Conservation (phyloP, 2,329 filamentous ascomycete species). For the Trichophyton schoenleinii region DNA sequence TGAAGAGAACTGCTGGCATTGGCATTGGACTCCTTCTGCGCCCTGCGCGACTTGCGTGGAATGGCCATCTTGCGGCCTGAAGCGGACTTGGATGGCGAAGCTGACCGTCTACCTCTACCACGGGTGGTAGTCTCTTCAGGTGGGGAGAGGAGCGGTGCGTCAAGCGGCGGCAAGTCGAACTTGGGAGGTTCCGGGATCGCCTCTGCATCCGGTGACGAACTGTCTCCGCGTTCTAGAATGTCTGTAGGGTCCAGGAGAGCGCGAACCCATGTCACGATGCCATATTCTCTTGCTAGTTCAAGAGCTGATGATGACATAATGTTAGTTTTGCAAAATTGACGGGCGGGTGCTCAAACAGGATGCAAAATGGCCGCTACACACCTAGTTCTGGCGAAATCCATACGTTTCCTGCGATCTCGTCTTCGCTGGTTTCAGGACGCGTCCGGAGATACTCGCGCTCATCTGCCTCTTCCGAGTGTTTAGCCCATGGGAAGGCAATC, state of each 20-base stretch:
- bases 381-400: slow-evolving; percentile 76
- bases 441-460: slow-evolving; percentile 69
- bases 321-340: slow-evolving; percentile 14
- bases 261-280: slow-evolving; percentile 72
- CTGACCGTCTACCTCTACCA: slow-evolving; percentile 46
- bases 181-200: slow-evolving; percentile 70
- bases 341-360: not conserved
- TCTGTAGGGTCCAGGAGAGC: slow-evolving; percentile 84
- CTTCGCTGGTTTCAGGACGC: slow-evolving; percentile 64
- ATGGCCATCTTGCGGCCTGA: slow-evolving; percentile 41
- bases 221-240: slow-evolving; percentile 35
- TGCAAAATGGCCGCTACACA: slow-evolving; percentile 19
- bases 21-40: slow-evolving; percentile 37
- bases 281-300: slow-evolving; percentile 72
- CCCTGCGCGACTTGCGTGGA: slow-evolving; percentile 43
- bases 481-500: slow-evolving; percentile 54
- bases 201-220: slow-evolving; percentile 46
- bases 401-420: slow-evolving; percentile 92
- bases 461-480: slow-evolving; percentile 43
- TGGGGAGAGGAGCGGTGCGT: slow-evolving; percentile 23
- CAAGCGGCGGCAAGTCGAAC: slow-evolving; percentile 48
- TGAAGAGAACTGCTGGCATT: slow-evolving; percentile 39
- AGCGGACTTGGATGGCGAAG: slow-evolving; percentile 40
- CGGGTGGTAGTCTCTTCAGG: slow-evolving; percentile 21
- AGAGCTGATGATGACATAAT: slow-evolving; percentile 51